Conservation (phyloP, 176 grass and related monocot species). For the Microstegium vimineum region DNA sequence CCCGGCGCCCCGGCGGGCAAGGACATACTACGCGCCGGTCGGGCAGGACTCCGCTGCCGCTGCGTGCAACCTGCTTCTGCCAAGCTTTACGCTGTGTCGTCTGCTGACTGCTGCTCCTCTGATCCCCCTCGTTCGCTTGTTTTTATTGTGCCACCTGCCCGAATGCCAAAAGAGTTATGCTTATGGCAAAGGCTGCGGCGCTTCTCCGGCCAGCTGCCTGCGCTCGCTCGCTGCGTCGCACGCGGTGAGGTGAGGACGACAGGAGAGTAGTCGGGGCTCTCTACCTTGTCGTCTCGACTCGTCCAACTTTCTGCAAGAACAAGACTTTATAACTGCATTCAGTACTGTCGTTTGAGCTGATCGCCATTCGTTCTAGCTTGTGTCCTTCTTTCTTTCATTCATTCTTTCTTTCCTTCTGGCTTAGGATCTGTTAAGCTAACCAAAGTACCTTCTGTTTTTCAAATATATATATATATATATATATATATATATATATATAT, state of each 20-base stretch:
- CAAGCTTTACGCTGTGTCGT: background rate
- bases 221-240: background rate
- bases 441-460: too few species aligned
- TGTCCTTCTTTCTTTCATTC: background rate
- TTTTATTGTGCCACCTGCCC: constrained; percentile 9
- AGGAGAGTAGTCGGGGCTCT: too few species aligned
- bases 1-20: too few species aligned
- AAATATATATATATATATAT: too few species aligned
- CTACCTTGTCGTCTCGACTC: background rate
- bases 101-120: too few species aligned
- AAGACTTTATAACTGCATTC: background rate
- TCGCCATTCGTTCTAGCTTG: background rate
- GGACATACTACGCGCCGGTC: background rate
- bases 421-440: too few species aligned
- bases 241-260: background rate
- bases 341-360: background rate
- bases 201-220: background rate
- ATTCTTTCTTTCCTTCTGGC: too few species aligned
- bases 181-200: constrained; percentile 7
- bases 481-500: too few species aligned
- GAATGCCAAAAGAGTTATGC: constrained; percentile 17
- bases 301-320: background rate
- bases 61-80: too few species aligned
- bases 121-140: background rate
- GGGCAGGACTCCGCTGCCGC: background rate